phyloP scores from a whole-genome alignment of 169 alveolate genomes.

The Theileria annulata region DNA sequence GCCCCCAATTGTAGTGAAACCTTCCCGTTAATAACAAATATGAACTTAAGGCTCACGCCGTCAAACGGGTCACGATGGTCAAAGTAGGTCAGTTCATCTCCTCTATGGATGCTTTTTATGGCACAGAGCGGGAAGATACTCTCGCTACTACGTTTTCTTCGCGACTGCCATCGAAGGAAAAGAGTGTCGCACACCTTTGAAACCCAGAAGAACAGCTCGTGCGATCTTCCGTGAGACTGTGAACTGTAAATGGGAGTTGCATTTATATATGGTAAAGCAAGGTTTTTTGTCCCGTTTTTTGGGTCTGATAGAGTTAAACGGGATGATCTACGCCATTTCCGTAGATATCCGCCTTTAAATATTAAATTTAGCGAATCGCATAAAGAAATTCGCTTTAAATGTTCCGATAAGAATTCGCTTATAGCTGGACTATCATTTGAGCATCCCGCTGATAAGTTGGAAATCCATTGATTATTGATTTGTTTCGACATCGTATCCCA shows the following conservation, averaged over 20 bases:
- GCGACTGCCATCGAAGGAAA: constrained; percentile 65
- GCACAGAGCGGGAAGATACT: constrained; percentile 41
- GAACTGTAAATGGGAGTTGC: background rate
- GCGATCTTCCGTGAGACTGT: constrained; percentile 28
- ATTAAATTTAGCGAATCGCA: constrained; percentile 38
- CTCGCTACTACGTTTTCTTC: constrained; percentile 47
- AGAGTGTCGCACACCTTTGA: constrained; percentile 46
- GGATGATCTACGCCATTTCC: constrained; percentile 50
- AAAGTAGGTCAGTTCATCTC: constrained; percentile 37
- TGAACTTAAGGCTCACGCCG: constrained; percentile 10
- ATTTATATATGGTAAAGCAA: background rate
- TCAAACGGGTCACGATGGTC: constrained; percentile 23
- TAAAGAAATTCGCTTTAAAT: constrained; percentile 12
- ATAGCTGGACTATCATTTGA: constrained; percentile 31
- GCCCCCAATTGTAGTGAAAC: constrained; percentile 55
- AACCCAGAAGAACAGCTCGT: constrained; percentile 69
- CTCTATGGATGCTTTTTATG: constrained; percentile 31
- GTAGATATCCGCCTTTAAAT: constrained; percentile 40
- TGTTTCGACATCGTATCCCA: constrained; percentile 25
- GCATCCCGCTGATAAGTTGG: constrained; percentile 50
- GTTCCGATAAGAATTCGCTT: constrained; percentile 21
- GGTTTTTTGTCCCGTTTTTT: background rate
- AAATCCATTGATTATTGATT: constrained; percentile 34
- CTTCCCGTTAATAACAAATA: constrained; percentile 44
- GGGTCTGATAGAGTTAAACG: constrained; percentile 26